Evolutionary conservation across 305 asterid species (phyloP).

Genomic region (Plantago lanceolata): DNA sequence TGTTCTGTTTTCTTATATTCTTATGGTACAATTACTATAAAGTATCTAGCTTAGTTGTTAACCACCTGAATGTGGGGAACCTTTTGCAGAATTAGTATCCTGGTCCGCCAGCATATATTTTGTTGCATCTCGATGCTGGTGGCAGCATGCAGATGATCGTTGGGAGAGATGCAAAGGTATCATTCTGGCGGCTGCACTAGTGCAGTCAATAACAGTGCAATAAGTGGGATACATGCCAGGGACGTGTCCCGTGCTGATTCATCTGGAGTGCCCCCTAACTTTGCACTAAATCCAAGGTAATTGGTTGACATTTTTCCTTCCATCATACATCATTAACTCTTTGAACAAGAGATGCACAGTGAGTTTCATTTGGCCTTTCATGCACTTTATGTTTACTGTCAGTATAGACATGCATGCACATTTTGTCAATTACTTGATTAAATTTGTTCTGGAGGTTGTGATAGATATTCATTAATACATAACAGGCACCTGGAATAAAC

Average conservation of each 20-base stretch:
- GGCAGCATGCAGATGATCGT: constrained; percentile 94
- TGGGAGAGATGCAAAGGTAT: constrained; percentile 97
- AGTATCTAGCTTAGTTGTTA: not conserved
- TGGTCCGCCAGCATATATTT: constrained; percentile 37
- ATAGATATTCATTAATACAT: too few species aligned
- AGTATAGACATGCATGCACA: not conserved
- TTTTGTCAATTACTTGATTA: not conserved
- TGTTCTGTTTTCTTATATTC: not conserved
- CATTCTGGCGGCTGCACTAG: constrained; percentile 91
- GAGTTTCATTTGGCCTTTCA: not conserved
- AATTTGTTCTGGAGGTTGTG: too few species aligned
- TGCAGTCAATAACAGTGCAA: constrained; percentile 85
- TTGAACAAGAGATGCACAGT: not conserved
- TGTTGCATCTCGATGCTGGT: constrained; percentile 67
- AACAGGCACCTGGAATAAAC: too few species aligned
- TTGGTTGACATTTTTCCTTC: constrained; percentile 9
- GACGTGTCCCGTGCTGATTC: constrained; percentile 71
- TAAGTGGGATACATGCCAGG: constrained; percentile 70
- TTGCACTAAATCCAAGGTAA: constrained; percentile 68
- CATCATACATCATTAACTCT: not conserved
- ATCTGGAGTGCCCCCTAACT: constrained; percentile 55
- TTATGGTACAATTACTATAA: not conserved
- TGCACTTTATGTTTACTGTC: not conserved
- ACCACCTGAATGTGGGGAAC: not conserved
- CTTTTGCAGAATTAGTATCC: constrained; percentile 18